These are phyloP conservation scores for Pleurotus platypus DNA, from an alignment of 768 basidiomycete species.

Conservation along the genomic window DNA sequence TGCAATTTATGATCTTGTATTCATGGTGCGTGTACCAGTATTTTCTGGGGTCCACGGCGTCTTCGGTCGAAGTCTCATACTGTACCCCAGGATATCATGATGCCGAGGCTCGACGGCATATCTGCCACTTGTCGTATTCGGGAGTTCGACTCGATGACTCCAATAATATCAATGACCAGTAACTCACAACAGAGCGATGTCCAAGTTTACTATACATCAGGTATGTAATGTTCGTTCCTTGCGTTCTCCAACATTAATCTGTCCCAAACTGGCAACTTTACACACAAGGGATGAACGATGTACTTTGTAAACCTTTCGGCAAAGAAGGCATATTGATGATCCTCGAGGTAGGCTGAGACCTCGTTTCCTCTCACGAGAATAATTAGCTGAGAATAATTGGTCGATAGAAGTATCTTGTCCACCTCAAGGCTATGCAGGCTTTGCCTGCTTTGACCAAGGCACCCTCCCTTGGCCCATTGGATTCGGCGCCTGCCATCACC, in stretches of 20 bases:
- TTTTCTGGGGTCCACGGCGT: too few relatives aligned
- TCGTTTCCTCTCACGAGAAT: neutral
- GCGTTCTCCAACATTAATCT: neutral
- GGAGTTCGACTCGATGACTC: conserved; percentile 1
- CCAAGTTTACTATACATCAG: conserved; percentile 6
- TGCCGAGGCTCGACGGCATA: conserved; percentile 4
- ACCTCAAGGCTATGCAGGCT: conserved; percentile 3
- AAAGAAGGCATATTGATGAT: neutral
- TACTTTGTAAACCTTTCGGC: conserved; percentile 3
- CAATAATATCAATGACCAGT: conserved; percentile 6
- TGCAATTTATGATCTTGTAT: conserved; percentile 6
- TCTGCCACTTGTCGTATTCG: conserved; percentile 1
- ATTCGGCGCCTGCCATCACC: neutral
- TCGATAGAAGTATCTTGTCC: conserved; percentile 1
- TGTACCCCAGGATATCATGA: conserved; percentile 1
- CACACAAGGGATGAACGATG: conserved; percentile 2
- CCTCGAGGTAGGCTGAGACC: neutral
- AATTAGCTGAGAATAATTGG: neutral
- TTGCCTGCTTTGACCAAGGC: neutral
- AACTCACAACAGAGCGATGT: conserved; percentile 2
- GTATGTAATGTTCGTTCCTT: neutral
- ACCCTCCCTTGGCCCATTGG: neutral
- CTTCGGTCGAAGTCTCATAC: neutral
- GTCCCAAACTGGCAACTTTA: neutral
- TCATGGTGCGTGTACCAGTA: conserved; percentile 3